Conservation (phyloP, 495 filamentous ascomycete species). For the Tuber aestivum region DNA sequence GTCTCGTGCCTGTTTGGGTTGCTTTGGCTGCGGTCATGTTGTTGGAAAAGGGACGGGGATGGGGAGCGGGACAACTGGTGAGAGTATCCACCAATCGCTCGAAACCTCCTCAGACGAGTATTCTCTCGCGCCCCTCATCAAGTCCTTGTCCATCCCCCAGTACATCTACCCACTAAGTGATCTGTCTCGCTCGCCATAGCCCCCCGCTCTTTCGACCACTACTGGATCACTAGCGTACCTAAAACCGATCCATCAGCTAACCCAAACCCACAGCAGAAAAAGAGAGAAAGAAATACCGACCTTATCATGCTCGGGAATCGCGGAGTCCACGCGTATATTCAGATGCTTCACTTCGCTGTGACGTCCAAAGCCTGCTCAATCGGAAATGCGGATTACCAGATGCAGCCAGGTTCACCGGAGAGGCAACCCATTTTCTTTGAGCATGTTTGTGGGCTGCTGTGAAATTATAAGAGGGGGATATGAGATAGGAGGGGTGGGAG, state of each 20-base stretch:
- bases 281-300: not conserved
- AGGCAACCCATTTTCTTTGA: too few species aligned
- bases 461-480: too few species aligned
- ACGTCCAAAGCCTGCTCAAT: too few species aligned
- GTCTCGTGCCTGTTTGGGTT: too few species aligned
- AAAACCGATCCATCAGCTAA: not conserved
- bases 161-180: not conserved
- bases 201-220: too few species aligned
- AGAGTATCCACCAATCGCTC: not conserved
- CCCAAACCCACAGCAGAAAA: not conserved
- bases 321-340: slow-evolving; percentile 41
- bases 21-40: too few species aligned
- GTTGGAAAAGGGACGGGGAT: not conserved
- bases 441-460: too few species aligned
- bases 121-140: not conserved
- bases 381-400: too few species aligned
- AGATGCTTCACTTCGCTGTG: too few species aligned
- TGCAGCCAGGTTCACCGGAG: too few species aligned
- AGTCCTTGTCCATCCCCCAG: not conserved
- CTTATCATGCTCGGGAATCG: slow-evolving; percentile 40
- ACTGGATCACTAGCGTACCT: not conserved
- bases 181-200: too few species aligned
- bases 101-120: not conserved
- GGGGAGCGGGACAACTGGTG: not conserved
- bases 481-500: too few species aligned